phyloP scores from a whole-genome alignment of 2,329 filamentous ascomycete species.

The Sclerotinia subarctica region DNA sequence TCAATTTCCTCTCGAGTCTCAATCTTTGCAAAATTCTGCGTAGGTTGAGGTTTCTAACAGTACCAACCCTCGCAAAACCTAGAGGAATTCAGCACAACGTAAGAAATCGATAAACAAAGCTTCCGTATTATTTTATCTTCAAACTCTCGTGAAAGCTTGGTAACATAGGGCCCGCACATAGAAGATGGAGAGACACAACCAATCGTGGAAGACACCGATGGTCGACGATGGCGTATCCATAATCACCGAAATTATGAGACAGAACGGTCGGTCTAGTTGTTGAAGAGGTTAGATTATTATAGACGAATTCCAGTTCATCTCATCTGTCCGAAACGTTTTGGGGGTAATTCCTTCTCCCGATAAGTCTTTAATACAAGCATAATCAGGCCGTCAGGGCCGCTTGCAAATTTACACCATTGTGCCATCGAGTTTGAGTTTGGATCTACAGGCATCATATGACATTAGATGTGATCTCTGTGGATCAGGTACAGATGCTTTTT shows the following conservation, averaged over 20 bases:
- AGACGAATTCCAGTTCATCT: conserved; percentile 9
- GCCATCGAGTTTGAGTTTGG: conserved; percentile 9
- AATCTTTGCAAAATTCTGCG: no score
- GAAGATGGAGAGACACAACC: conserved; percentile 16
- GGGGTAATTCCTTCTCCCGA: conserved; percentile 4
- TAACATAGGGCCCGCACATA: conserved; percentile 6
- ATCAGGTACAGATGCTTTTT: conserved; percentile 35
- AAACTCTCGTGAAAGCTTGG: background rate
- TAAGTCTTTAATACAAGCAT: conserved; percentile 6
- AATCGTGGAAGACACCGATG: conserved; percentile 5
- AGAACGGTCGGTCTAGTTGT: conserved; percentile 7
- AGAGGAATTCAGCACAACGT: background rate
- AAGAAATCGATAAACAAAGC: background rate
- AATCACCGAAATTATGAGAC: conserved; percentile 15
- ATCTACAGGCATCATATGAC: conserved; percentile 18
- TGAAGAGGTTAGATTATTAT: conserved; percentile 8
- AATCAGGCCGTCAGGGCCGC: background rate
- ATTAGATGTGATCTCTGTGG: conserved; percentile 21
- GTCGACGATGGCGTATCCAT: conserved; percentile 19
- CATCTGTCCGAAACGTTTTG: conserved; percentile 3
- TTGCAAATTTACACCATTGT: conserved; percentile 8
- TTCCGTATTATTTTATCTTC: background rate
- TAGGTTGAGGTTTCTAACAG: no score
- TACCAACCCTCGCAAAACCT: no score
- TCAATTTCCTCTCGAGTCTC: background rate